phyloP scores from a whole-genome alignment of 176 grass and related monocot genomes.

The Raddia distichophylla region DNA sequence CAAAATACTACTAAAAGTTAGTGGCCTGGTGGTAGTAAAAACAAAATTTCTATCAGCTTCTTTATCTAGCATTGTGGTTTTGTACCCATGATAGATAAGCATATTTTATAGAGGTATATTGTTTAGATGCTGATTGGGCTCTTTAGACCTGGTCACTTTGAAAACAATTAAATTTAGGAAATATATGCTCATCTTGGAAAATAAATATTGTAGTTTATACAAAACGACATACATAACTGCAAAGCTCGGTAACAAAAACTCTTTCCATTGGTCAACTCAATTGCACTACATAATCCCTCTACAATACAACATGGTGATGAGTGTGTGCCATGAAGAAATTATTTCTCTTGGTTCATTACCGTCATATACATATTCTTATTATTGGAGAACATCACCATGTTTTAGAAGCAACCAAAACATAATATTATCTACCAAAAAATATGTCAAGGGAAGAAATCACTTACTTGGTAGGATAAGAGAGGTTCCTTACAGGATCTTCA shows the following conservation, averaged over 20 bases:
- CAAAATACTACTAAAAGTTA: conserved; percentile 1
- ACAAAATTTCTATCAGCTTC: not conserved
- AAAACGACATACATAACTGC: conserved; percentile 10
- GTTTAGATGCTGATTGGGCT: not conserved
- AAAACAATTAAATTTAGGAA: not conserved
- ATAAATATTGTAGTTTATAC: not conserved
- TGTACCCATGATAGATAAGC: conserved; percentile 6
- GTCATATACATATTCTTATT: not conserved
- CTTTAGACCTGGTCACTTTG: not conserved
- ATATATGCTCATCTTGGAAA: not conserved
- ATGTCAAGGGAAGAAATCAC: not conserved
- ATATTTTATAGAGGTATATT: not conserved
- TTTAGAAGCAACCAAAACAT: not conserved
- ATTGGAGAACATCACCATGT: not conserved
- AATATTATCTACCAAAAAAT: conserved; percentile 18
- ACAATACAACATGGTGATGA: not conserved
- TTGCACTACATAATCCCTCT: not conserved
- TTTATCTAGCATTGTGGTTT: not conserved
- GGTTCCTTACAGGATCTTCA: not conserved
- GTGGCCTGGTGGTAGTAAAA: not conserved
- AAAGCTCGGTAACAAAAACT: not conserved
- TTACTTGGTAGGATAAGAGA: not conserved
- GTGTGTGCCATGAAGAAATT: not conserved
- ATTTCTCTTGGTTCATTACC: not conserved
- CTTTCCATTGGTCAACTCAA: not conserved